Conservation (phyloP, 1,284 basidiomycete species). For the Blastosporella zonata region DNA sequence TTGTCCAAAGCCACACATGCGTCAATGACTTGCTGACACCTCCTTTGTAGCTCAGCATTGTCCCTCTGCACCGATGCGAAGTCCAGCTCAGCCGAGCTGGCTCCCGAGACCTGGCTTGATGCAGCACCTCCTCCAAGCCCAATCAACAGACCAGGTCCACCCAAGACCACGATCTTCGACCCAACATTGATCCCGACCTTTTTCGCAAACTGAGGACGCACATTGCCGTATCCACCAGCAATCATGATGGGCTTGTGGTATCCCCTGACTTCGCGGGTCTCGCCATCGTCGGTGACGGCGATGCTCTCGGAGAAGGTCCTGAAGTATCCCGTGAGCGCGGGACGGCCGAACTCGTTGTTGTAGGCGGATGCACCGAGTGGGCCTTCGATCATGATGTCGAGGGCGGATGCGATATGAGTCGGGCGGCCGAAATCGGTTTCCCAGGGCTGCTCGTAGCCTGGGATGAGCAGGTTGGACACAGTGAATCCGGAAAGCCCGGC, state of each 20-base stretch:
- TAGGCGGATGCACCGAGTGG: constrained; percentile 94
- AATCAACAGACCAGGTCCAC: constrained; percentile 96
- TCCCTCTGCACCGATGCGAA: constrained; percentile 98
- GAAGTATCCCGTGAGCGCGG: constrained; percentile 84
- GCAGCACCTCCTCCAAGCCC: constrained; percentile 97
- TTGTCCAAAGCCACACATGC: constrained; percentile 72
- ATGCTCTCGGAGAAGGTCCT: constrained; percentile 84
- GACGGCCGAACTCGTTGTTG: constrained; percentile 98
- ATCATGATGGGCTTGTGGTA: constrained; percentile 99
- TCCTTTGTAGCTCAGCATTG: constrained; percentile 97
- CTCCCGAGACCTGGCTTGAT: constrained; percentile 87
- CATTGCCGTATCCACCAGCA: constrained; percentile 94
- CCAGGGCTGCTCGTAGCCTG: constrained; percentile 87
- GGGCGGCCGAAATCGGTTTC: constrained; percentile 91
- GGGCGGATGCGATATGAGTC: constrained; percentile 85
- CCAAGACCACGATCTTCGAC: constrained; percentile 91
- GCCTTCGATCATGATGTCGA: constrained; percentile 97
- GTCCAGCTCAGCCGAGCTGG: constrained; percentile 89
- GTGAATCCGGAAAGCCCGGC: constrained; percentile 94
- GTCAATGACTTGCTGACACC: constrained; percentile 98
- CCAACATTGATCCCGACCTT: constrained; percentile 77
- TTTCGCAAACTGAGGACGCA: constrained; percentile 76
- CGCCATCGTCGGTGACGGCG: constrained; percentile 40
- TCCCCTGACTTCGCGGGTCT: constrained; percentile 71
- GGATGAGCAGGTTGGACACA: constrained; percentile 92